These are phyloP conservation scores for Candida dajiaensis DNA, from an alignment of 805 yeast species.

Conservation along the genomic window DNA sequence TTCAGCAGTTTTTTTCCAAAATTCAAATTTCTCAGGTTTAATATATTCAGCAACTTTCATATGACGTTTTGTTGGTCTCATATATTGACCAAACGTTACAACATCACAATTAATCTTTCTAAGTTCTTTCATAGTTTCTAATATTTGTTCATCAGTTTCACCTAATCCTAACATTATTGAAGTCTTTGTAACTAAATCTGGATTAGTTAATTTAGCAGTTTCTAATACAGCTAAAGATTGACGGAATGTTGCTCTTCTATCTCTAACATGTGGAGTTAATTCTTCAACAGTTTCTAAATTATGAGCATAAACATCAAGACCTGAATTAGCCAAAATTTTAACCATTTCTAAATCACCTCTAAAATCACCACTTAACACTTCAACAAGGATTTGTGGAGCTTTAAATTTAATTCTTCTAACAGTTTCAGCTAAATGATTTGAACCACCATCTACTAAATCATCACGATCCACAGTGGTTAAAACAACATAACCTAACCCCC, in stretches of 20 bases:
- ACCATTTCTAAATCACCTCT: constrained; percentile 84
- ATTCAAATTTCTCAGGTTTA: constrained; percentile 88
- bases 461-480: constrained; percentile 97
- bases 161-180: constrained; percentile 97
- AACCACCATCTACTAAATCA: constrained; percentile 90
- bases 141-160: constrained; percentile 85
- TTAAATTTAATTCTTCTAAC: constrained; percentile 78
- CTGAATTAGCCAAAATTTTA: constrained; percentile 72
- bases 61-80: constrained; percentile 98
- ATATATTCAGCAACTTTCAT: constrained; percentile 97
- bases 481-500: constrained; percentile 98
- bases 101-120: constrained; percentile 80
- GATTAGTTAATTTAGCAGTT: constrained; percentile 74
- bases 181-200: constrained; percentile 81
- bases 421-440: constrained; percentile 84
- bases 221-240: constrained; percentile 76
- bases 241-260: constrained; percentile 91
- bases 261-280: constrained; percentile 91
- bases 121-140: constrained; percentile 69
- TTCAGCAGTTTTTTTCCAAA: constrained; percentile 83
- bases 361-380: constrained; percentile 92
- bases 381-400: constrained; percentile 88
- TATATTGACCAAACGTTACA: constrained; percentile 97
- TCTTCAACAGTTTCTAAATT: constrained; percentile 95
- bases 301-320: constrained; percentile 95